phyloP scores from a whole-genome alignment of 352 stramenopile species.

The Pythium coloratum region DNA sequence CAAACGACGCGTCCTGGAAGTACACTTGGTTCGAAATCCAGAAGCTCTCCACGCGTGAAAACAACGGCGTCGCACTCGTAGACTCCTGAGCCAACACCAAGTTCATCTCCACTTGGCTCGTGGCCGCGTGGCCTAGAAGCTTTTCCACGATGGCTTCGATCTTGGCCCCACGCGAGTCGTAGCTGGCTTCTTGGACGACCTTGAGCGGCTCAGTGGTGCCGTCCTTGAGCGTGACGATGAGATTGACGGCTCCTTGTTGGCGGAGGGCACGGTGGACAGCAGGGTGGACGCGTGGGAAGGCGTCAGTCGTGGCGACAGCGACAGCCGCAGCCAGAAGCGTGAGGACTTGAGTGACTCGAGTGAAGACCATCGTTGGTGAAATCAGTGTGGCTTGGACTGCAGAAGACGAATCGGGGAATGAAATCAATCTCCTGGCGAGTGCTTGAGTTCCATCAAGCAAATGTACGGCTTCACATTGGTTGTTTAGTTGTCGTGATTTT shows the following conservation, averaged over 20 bases:
- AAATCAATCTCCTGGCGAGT: too few relatives aligned
- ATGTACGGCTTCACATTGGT: neutral
- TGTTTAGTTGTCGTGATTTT: too few relatives aligned
- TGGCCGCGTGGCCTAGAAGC: neutral
- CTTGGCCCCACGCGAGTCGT: neutral
- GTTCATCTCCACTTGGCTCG: neutral
- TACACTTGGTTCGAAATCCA: slow-evolving; percentile 9
- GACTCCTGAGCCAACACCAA: neutral
- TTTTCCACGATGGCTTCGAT: slow-evolving; percentile 23
- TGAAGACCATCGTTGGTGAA: neutral
- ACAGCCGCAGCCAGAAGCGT: too few relatives aligned
- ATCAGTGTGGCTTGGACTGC: too few relatives aligned
- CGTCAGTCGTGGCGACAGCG: neutral
- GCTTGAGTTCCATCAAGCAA: too few relatives aligned
- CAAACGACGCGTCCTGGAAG: slow-evolving; percentile 1
- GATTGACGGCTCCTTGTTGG: neutral
- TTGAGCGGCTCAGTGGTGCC: neutral
- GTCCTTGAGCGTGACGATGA: slow-evolving; percentile 2
- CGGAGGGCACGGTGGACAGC: slow-evolving; percentile 16
- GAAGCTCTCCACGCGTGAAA: neutral
- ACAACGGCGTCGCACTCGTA: neutral
- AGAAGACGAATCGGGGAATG: too few relatives aligned
- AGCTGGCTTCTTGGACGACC: slow-evolving; percentile 2
- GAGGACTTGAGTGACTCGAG: neutral
- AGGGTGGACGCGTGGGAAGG: slow-evolving; percentile 12